Conservation (phyloP, 495 filamentous ascomycete genomes). For the Chaetomidium leptoderma region DNA sequence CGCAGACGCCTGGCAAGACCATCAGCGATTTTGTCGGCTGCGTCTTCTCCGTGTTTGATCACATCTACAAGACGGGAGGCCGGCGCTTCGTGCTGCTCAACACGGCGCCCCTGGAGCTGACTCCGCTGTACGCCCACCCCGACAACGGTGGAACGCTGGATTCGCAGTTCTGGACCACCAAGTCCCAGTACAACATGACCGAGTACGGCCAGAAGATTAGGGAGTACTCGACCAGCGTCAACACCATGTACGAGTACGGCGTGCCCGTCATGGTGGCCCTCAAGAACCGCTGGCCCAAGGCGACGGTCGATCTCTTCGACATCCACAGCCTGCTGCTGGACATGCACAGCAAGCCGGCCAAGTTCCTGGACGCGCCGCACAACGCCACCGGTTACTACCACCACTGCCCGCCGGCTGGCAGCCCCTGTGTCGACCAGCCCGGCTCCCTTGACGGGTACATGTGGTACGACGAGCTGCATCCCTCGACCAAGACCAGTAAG, state of each 20-base stretch:
- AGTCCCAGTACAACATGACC: conserved; percentile 48
- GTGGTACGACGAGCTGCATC: conserved; percentile 64
- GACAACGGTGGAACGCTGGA: conserved; percentile 46
- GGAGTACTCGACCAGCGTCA: conserved; percentile 56
- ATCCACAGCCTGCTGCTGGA: conserved; percentile 59
- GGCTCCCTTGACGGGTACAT: conserved; percentile 38
- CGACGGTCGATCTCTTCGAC: conserved; percentile 60
- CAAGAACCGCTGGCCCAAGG: conserved; percentile 53
- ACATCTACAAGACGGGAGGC: conserved; percentile 59
- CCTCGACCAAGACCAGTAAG: conserved; percentile 53
- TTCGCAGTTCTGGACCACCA: conserved; percentile 58
- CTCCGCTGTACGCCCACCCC: conserved; percentile 55
- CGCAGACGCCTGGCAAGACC: conserved; percentile 53
- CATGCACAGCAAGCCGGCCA: conserved; percentile 54
- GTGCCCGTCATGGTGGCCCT: conserved; percentile 53
- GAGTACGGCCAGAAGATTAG: conserved; percentile 53
- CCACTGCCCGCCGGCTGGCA: conserved; percentile 45
- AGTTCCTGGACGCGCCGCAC: conserved; percentile 58
- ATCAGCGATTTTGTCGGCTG: conserved; percentile 62
- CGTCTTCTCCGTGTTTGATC: conserved; percentile 55
- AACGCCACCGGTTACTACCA: conserved; percentile 57
- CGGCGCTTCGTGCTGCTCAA: conserved; percentile 68
- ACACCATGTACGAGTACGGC: conserved; percentile 59
- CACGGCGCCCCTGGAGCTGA: conserved; percentile 56
- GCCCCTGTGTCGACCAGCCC: conserved; percentile 31